Percentiles rank a stretch among this genome's conserved stretches.
Evolutionary conservation across 305 asterid species (phyloP).

Genomic region (Solanum hybrid): DNA sequence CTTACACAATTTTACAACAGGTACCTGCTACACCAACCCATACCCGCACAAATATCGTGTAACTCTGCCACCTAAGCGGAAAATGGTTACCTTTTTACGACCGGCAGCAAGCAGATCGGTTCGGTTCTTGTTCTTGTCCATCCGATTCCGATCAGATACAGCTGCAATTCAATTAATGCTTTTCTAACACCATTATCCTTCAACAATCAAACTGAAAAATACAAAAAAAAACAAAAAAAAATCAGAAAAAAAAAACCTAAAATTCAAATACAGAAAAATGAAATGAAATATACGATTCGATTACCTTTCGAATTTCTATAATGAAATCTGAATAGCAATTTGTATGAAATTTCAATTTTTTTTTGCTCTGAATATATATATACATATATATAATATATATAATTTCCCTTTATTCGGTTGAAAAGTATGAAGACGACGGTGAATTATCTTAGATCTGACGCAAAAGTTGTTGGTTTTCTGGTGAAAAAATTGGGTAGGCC

Average conservation of each 20-base stretch:
- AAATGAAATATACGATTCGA: not conserved
- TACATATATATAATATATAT: not conserved
- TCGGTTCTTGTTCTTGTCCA: constrained; percentile 83
- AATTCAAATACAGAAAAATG: not conserved
- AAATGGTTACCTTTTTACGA: constrained; percentile 55
- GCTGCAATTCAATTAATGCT: constrained; percentile 18
- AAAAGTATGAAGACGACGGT: not conserved
- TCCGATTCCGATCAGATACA: constrained; percentile 29
- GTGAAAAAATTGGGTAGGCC: not conserved
- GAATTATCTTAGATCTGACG: constrained; percentile 6
- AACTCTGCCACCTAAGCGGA: not conserved
- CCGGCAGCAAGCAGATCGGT: constrained; percentile 93
- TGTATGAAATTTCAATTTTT: not conserved
- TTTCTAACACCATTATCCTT: constrained; percentile 28
- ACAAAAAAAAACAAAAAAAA: not conserved
- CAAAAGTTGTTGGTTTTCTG: constrained; percentile 1
- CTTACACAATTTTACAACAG: not conserved
- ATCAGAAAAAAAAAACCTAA: not conserved
- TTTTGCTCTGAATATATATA: not conserved
- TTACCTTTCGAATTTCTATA: not conserved
- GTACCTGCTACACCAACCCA: not conserved
- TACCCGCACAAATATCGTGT: not conserved
- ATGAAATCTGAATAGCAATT: not conserved
- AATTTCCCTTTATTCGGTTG: not conserved
- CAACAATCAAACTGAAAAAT: not conserved